These are phyloP conservation scores for Talaromyces sp. DNA, from an alignment of 2,329 filamentous ascomycete genomes.

Conservation along the genomic window DNA sequence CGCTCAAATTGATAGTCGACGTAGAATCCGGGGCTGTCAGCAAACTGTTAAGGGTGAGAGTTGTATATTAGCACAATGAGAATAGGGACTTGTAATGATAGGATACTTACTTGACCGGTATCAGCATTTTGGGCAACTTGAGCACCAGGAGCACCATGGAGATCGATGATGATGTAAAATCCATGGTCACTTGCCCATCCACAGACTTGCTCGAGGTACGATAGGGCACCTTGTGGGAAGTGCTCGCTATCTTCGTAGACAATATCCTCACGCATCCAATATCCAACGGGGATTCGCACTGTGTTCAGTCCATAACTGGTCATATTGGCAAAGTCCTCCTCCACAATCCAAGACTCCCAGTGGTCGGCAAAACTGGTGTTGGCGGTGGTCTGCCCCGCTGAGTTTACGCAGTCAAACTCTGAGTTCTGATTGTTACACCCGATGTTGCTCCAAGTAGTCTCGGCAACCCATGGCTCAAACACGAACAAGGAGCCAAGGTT, in stretches of 20 bases:
- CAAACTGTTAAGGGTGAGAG: constrained; percentile 21
- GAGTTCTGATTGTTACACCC: constrained; percentile 43
- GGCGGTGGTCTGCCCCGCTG: constrained; percentile 43
- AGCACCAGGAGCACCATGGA: constrained; percentile 49
- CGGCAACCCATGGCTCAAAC: constrained; percentile 51
- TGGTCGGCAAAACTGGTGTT: constrained; percentile 46
- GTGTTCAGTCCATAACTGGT: constrained; percentile 48
- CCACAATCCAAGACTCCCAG: constrained; percentile 48
- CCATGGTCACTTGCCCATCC: constrained; percentile 45
- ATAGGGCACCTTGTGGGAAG: constrained; percentile 46
- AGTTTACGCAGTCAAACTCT: constrained; percentile 52
- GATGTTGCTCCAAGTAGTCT: constrained; percentile 42
- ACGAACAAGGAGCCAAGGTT: constrained; percentile 51
- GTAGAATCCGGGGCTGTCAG: constrained; percentile 49
- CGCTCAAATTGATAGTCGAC: constrained; percentile 52
- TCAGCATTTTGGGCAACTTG: constrained; percentile 44
- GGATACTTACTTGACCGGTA: constrained; percentile 36
- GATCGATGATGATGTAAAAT: constrained; percentile 51
- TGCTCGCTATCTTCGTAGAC: constrained; percentile 45
- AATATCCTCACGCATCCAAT: constrained; percentile 50
- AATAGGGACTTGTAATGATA: not conserved
- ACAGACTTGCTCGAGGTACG: constrained; percentile 44
- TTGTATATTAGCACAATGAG: not conserved
- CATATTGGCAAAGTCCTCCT: constrained; percentile 47
- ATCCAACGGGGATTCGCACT: constrained; percentile 51